Evolutionary conservation across 768 basidiomycete genomes (phyloP).

Genomic region (Termitomyces sp.): DNA sequence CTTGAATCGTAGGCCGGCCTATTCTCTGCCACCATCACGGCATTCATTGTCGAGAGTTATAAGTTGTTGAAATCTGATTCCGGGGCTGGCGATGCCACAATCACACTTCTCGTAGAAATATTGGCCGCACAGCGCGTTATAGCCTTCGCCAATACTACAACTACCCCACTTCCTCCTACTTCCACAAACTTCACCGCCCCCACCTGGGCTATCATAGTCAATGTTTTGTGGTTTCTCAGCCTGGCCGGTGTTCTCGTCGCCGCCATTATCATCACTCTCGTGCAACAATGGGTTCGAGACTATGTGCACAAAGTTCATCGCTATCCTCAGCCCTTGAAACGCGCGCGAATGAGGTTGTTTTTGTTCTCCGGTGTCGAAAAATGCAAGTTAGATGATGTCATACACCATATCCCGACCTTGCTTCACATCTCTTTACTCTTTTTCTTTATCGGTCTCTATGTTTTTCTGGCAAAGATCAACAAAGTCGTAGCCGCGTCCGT

Average conservation of each 20-base stretch:
- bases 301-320: constrained; percentile 2
- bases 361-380: neutral
- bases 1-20: constrained; percentile 30
- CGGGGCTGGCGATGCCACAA: constrained; percentile 19
- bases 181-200: neutral
- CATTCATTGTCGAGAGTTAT: constrained; percentile 36
- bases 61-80: constrained; percentile 26
- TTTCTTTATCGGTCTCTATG: constrained; percentile 4
- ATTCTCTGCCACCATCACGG: constrained; percentile 35
- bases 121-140: constrained; percentile 1
- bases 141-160: neutral
- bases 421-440: constrained; percentile 7
- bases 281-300: constrained; percentile 3
- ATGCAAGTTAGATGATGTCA: constrained; percentile 1
- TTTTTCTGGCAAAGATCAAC: neutral
- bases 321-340: neutral
- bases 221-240: constrained; percentile 29
- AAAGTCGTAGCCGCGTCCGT: neutral
- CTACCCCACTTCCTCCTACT: neutral
- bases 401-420: constrained; percentile 1
- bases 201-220: constrained; percentile 21
- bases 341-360: neutral
- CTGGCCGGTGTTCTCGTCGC: constrained; percentile 23
- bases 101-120: constrained; percentile 23
- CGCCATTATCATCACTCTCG: constrained; percentile 24